A percentile compares a stretch with the other conserved stretches of the same genome.
phyloP scores from a whole-genome alignment of 73 alveolate genomes.

The Paramecium biaurelia region DNA sequence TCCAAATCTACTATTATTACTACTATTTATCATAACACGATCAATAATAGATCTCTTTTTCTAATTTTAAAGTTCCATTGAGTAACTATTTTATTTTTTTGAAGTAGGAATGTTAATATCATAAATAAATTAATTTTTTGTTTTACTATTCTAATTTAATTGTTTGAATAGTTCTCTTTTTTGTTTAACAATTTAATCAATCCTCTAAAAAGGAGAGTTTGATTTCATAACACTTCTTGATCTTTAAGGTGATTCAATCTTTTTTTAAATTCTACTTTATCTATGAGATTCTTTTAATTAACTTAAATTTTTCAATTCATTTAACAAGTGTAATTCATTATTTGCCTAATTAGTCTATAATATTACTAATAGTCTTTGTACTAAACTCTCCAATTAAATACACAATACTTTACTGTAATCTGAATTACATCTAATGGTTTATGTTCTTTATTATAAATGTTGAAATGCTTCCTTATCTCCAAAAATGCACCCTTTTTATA shows the following conservation, averaged over 20 bases:
- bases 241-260: background rate
- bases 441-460: background rate
- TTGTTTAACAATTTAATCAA: background rate
- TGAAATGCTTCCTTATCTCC: slow-evolving; percentile 27
- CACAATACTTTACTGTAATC: background rate
- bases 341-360: background rate
- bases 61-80: background rate
- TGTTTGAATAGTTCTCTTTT: background rate
- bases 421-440: background rate
- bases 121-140: background rate
- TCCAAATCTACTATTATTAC: background rate
- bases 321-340: background rate
- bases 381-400: background rate
- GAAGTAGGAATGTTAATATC: background rate
- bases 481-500: background rate
- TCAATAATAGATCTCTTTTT: background rate
- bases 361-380: background rate
- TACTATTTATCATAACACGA: background rate
- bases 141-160: background rate
- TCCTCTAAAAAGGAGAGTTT: background rate
- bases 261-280: background rate
- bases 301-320: background rate
- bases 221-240: background rate
- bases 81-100: background rate
- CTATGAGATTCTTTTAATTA: background rate